Percentiles rank a stretch among this genome's conserved stretches.
phyloP scores from a whole-genome alignment of 1,284 basidiomycete genomes.

The Pseudozyma pruni region DNA sequence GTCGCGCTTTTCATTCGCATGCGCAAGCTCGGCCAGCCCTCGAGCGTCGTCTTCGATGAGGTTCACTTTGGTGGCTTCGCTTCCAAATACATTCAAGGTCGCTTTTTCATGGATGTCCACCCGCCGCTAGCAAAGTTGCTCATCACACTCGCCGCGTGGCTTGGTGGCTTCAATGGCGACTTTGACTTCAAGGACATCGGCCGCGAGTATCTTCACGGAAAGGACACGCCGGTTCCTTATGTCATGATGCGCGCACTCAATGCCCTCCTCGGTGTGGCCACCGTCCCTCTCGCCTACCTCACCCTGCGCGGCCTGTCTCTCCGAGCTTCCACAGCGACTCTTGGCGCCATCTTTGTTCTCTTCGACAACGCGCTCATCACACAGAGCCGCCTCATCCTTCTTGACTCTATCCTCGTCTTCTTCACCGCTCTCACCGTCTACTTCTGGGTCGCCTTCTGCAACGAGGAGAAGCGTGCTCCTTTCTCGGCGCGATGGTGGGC shows the following conservation, averaged over 20 bases:
- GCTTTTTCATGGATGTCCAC: constrained; percentile 94
- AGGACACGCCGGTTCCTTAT: constrained; percentile 79
- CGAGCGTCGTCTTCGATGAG: constrained; percentile 67
- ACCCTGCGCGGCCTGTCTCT: constrained; percentile 92
- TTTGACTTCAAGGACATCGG: constrained; percentile 98
- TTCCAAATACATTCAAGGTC: constrained; percentile 84
- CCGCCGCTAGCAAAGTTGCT: constrained; percentile 95
- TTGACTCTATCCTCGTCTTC: constrained; percentile 96
- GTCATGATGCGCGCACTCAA: constrained; percentile 94
- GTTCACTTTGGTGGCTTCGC: constrained; percentile 73
- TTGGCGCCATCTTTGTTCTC: constrained; percentile 88
- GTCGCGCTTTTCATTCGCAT: constrained; percentile 54
- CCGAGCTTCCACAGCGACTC: constrained; percentile 81
- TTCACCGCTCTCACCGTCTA: constrained; percentile 92
- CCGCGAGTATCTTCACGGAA: constrained; percentile 64
- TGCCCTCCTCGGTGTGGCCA: constrained; percentile 86
- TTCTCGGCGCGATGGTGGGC: constrained; percentile 92
- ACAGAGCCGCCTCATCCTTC: constrained; percentile 94
- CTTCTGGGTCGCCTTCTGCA: constrained; percentile 88
- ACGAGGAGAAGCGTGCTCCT: constrained; percentile 79
- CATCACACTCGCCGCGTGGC: constrained; percentile 87
- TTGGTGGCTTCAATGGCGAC: constrained; percentile 90
- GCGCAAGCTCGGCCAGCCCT: constrained; percentile 59
- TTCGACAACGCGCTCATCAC: constrained; percentile 97
- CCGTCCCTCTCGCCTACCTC: constrained; percentile 90